Evolutionary conservation across 495 filamentous ascomycete genomes (phyloP), one percentile per base, ranked within the genome.

Genomic region (Cryomyces minteri): DNA sequence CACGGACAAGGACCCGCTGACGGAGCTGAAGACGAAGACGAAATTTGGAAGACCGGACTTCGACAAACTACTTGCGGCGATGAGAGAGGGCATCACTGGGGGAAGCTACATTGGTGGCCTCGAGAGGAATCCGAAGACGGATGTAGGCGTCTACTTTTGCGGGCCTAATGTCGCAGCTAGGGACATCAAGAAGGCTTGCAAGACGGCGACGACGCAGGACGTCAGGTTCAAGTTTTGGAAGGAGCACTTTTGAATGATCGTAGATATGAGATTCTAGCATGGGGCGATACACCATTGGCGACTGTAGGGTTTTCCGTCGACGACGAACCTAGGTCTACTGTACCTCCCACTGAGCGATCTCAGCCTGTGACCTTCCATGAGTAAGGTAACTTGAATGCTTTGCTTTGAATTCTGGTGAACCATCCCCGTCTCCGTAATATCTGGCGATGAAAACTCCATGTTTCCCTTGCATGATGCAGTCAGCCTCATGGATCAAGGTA

Each of bases 211-310:
- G 14, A 77, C 70, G 5, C 72, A 69, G 49, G 83, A 93, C 51
- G 82, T 98, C 45, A 74, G 73, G 46, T 99, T 96, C 67, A 85
- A 84, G 59, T 99, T 99, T 70, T 99, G 90, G 90, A 99, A 96
- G 66, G 90, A 99, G 64, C 87, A 99, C 70, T 81, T 65, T 43
- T 66, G 51, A 50, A 38, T 25, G 18, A 25, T 25, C 18, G 18
- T 25, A 25, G 18, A 25, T 25, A 2, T 2, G 18, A 25, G 18
- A 25, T 25, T 2, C 18, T 25, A 25, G 18, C 18, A 25, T 25
- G 18, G 2, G 18, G 18, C 18, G 18, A 25, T 25, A 25, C 2
- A 25, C 18, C 18, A 25, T 25, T 25, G 18, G 18, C 18, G 18
- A 25, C 18, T 25, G 18, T 25, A 2, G 18, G 1, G 18, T 2